phyloP scores from a whole-genome alignment of 306 rosid genomes.

The Malus fusca region DNA sequence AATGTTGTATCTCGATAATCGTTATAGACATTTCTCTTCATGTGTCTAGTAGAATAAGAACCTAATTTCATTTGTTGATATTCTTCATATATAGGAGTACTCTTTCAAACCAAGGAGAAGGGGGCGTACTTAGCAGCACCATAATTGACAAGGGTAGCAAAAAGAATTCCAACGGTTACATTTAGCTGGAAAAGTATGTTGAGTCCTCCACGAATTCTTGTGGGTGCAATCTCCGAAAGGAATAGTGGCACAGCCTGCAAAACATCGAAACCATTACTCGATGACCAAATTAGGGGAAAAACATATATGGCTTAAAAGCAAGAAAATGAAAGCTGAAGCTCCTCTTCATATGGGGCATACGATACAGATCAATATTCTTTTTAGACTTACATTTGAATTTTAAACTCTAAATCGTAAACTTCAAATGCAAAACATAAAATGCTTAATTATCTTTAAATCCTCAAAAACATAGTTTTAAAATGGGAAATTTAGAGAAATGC shows the following conservation, averaged over 20 bases:
- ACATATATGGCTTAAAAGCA: neutral
- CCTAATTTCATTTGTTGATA: neutral
- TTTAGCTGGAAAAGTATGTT: slow-evolving; percentile 60
- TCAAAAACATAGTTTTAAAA: too few relatives aligned
- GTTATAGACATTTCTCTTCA: neutral
- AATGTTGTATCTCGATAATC: neutral
- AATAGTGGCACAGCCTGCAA: slow-evolving; percentile 54
- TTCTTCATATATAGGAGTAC: neutral
- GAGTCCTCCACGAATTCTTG: slow-evolving; percentile 62
- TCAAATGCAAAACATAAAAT: too few relatives aligned
- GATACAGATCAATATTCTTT: too few relatives aligned
- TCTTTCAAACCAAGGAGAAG: neutral
- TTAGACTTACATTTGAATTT: too few relatives aligned
- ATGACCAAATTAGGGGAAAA: neutral
- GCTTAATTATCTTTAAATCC: too few relatives aligned
- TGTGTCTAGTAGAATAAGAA: neutral
- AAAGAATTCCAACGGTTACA: slow-evolving; percentile 54
- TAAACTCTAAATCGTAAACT: too few relatives aligned
- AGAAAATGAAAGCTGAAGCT: too few relatives aligned
- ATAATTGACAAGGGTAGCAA: slow-evolving; percentile 60
- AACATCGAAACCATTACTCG: neutral
- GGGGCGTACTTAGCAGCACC: slow-evolving; percentile 51
- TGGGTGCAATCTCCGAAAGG: slow-evolving; percentile 65
- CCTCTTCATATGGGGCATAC: too few relatives aligned
- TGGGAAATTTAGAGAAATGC: too few relatives aligned